Base-by-base conservation (phyloP, 352 stramenopile species). In the Globisporangium viniferum region DNA sequence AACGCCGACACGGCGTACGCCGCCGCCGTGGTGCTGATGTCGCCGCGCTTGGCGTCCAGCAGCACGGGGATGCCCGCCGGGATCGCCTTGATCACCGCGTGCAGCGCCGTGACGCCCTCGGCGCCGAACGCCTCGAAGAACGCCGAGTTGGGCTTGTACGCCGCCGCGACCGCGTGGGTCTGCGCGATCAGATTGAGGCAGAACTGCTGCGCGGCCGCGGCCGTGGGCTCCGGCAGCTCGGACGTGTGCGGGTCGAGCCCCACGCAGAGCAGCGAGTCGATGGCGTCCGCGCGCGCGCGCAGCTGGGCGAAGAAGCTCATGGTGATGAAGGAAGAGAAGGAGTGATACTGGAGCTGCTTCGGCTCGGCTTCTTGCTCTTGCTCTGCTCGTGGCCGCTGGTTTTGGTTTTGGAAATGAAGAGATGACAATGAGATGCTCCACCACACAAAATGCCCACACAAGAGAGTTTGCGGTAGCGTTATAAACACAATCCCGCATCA, bases 71-170 rank as follows among this genome's bases (percentile, higher is more conserved):
- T 98, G 7, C 95, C 92, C 15, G 74, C 66, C 0, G 92, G 93
- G n/a, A 98, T 84, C 8, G 84, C 77, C 53, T 80, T 78, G 59
- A 99, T 91, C 9, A 99, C 95, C 54, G 92, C 77, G 67, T 93
- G 80, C 36, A 99, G 78, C 6, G 95, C 97, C 7, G 78, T 75
- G 64, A 97, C 80, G 57, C 97, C 97, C 44, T 95, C 90, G 10
- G 83, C 79, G 39, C 89, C 90, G 62, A 95, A 95, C 15, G 84
- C 86, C 66, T 99, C 97, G 74, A 99, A 99, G 80, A 99, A 99
- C 6, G 98, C 98, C 63, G 96, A 95, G 82, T 99, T 99, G 33
- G 98, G 98, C 80, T 99, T 99, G 90, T 98, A 99, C 44, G 89
- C 93, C 10, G 95, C 94, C 2, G 97, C 95, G 51, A 98, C 86